These are phyloP conservation scores for Gossypium herbaceum DNA, from an alignment of 345 rosid genomes.

Conservation along the genomic window DNA sequence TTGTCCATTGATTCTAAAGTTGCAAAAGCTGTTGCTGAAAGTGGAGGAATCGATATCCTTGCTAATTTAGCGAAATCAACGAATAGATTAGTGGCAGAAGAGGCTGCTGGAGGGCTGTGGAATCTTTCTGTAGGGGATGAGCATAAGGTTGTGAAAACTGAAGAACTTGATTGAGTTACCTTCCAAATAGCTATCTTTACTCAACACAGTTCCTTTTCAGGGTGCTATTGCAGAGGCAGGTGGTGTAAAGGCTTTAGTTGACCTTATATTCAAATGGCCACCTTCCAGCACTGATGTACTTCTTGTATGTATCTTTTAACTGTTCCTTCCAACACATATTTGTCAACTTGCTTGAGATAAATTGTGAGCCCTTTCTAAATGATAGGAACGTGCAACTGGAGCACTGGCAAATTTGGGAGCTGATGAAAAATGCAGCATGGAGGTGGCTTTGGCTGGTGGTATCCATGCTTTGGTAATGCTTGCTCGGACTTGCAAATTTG, in stretches of 20 bases:
- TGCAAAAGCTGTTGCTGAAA: constrained; percentile 80
- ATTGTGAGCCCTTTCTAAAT: neutral
- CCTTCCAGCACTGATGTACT: constrained; percentile 43
- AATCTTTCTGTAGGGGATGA: constrained; percentile 89
- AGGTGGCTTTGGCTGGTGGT: constrained; percentile 71
- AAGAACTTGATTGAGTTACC: neutral
- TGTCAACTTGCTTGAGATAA: neutral
- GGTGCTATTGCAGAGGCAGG: constrained; percentile 76
- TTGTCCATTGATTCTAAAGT: constrained; percentile 75
- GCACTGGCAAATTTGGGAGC: constrained; percentile 87
- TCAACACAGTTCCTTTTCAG: constrained; percentile 24
- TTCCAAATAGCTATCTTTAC: neutral
- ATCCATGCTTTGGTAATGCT: constrained; percentile 78
- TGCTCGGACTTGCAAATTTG: constrained; percentile 71
- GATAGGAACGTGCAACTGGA: constrained; percentile 81
- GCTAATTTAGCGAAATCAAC: constrained; percentile 67
- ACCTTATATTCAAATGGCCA: constrained; percentile 72
- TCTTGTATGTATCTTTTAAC: neutral
- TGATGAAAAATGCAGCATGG: constrained; percentile 79
- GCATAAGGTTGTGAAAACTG: constrained; percentile 37
- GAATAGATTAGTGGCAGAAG: constrained; percentile 80
- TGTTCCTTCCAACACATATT: neutral
- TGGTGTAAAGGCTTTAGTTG: constrained; percentile 72
- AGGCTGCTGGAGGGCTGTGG: constrained; percentile 92
- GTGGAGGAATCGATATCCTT: constrained; percentile 64